A percentile compares a stretch with the other conserved stretches of the same genome.
Conservation (phyloP, 2,329 filamentous ascomycete species). For the Colletotrichum nymphaeae region DNA sequence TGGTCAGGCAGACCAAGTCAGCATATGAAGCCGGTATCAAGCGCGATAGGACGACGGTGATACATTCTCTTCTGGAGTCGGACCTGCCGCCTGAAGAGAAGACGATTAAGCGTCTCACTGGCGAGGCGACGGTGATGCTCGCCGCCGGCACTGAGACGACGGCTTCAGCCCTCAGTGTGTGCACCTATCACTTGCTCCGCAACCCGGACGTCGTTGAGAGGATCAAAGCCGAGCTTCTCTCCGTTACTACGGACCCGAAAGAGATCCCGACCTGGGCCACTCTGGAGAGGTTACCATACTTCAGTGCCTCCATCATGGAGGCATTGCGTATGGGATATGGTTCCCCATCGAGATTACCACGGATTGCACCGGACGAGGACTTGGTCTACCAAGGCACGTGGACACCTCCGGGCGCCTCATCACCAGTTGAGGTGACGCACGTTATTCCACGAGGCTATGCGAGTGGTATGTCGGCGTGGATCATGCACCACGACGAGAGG, state of each 20-base stretch:
- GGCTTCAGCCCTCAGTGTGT: neutral
- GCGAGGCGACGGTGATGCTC: constrained; percentile 51
- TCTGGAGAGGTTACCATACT: constrained; percentile 49
- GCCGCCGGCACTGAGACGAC: constrained; percentile 51
- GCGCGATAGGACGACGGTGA: constrained; percentile 2
- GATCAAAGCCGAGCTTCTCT: neutral
- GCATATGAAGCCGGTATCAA: neutral
- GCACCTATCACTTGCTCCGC: constrained; percentile 4
- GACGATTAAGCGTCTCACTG: constrained; percentile 43
- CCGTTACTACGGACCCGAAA: neutral
- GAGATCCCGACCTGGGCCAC: constrained; percentile 33
- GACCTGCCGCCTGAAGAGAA: constrained; percentile 49
- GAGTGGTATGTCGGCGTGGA: constrained; percentile 21
- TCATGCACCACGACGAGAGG: constrained; percentile 32
- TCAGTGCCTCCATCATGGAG: constrained; percentile 52
- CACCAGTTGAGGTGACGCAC: constrained; percentile 35
- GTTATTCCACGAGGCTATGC: constrained; percentile 43
- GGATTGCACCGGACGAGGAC: constrained; percentile 43
- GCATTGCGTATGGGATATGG: constrained; percentile 54
- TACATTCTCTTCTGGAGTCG: constrained; percentile 39
- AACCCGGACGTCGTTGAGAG: neutral
- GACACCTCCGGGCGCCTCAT: constrained; percentile 3
- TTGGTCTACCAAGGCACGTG: constrained; percentile 42
- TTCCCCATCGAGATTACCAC: constrained; percentile 44
- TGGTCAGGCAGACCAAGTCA: neutral